These are phyloP conservation scores for Xylaria sp. DNA, from an alignment of 495 filamentous ascomycete genomes.

Conservation along the genomic window DNA sequence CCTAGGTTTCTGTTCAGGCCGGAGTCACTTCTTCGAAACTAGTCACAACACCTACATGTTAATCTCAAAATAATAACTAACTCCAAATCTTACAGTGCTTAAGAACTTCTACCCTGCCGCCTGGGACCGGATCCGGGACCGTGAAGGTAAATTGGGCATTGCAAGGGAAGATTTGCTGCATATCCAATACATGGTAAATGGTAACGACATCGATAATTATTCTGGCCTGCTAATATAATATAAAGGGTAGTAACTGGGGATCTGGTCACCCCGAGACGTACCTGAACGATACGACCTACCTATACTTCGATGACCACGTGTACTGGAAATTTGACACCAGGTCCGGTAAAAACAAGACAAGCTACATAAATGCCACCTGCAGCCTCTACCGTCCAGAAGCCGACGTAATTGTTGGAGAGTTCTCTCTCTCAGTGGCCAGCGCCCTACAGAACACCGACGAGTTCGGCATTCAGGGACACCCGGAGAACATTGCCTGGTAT, in stretches of 20 bases:
- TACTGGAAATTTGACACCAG: slow-evolving; percentile 21
- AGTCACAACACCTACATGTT: too few relatives aligned
- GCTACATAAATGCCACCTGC: slow-evolving; percentile 58
- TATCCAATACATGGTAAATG: slow-evolving; percentile 31
- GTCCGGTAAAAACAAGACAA: slow-evolving; percentile 28
- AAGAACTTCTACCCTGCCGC: slow-evolving; percentile 24
- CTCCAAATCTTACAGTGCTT: neutral
- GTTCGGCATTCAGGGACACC: slow-evolving; percentile 46
- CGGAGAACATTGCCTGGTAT: slow-evolving; percentile 57
- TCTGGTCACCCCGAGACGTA: slow-evolving; percentile 28
- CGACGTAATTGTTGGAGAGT: slow-evolving; percentile 59
- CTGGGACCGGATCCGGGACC: slow-evolving; percentile 26
- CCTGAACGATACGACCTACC: slow-evolving; percentile 22
- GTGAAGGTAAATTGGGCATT: slow-evolving; percentile 24
- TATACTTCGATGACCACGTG: slow-evolving; percentile 35
- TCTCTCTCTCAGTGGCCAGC: slow-evolving; percentile 46
- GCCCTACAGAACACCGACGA: slow-evolving; percentile 50
- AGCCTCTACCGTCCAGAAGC: slow-evolving; percentile 42
- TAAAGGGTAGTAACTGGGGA: slow-evolving; percentile 39
- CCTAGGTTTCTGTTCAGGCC: neutral
- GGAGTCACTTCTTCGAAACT: neutral
- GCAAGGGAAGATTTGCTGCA: slow-evolving; percentile 25
- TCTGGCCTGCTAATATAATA: neutral
- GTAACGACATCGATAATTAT: neutral
- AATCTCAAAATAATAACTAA: neutral